Percentiles rank a stretch among this genome's conserved stretches.
phyloP scores from a whole-genome alignment of 108 stramenopile species.

The Pinguiococcus pyrenoidosus region DNA sequence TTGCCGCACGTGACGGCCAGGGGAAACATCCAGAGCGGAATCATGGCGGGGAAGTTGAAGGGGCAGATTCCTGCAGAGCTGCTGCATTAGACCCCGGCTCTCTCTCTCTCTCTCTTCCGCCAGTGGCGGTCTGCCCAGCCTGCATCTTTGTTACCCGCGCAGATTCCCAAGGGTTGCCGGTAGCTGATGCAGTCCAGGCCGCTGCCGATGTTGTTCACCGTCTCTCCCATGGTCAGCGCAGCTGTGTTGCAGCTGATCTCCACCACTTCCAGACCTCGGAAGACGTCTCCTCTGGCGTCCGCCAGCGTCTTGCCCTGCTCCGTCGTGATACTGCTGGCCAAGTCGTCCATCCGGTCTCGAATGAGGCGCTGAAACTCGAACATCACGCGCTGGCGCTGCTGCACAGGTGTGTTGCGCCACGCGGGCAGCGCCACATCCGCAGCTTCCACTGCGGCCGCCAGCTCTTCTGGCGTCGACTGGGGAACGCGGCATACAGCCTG shows the following conservation, averaged over 20 bases:
- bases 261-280: slow-evolving; percentile 85
- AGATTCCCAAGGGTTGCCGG: slow-evolving; percentile 80
- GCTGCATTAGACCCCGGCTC: not conserved
- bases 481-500: too few species aligned
- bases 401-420: slow-evolving; percentile 30
- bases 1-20: slow-evolving; percentile 81
- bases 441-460: slow-evolving; percentile 21
- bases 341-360: slow-evolving; percentile 30
- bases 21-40: slow-evolving; percentile 90
- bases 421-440: slow-evolving; percentile 17
- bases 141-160: slow-evolving; percentile 78
- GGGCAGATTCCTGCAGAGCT: slow-evolving; percentile 43
- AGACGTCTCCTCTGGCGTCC: slow-evolving; percentile 65
- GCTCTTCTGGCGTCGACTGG: too few species aligned
- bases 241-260: slow-evolving; percentile 51
- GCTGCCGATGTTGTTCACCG: slow-evolving; percentile 49
- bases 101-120: too few species aligned
- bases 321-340: slow-evolving; percentile 26
- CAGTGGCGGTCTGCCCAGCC: not conserved
- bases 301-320: slow-evolving; percentile 22
- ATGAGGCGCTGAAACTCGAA: slow-evolving; percentile 32
- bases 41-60: slow-evolving; percentile 93
- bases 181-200: slow-evolving; percentile 68
- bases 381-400: slow-evolving; percentile 33
- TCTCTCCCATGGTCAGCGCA: slow-evolving; percentile 62